Base-by-base conservation (phyloP, 2,329 filamentous ascomycete genomes). In the Fusarium phyllophilum region DNA sequence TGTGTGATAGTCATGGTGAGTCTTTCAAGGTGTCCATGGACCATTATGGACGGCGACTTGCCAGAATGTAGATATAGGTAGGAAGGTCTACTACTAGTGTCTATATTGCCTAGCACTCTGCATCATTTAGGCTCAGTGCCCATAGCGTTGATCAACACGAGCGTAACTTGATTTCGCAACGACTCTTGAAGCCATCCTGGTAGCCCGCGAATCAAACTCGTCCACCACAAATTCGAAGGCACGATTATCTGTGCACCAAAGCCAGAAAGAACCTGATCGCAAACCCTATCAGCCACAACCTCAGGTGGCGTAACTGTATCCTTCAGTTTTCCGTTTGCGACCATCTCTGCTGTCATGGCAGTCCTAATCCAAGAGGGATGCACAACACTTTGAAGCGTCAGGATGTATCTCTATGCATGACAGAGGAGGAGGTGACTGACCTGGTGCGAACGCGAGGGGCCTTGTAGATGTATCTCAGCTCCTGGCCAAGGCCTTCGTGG, bases 381-480 rank as follows among this genome's bases (percentile, higher is more conserved):
- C 51, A 93, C 85, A 10, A 91, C 75, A 52, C 72, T 73, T 24
- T 17, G 4, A 11, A 9, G 1, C 17, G 33, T 44, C 14, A 59
- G 48, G 13, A 9, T 18, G 8, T 39, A 6, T 15, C 4, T 34
- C 4, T 5, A 10, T 14, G 6, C 4, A 18, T 24, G 7, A 26
- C 1, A 4, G 24, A 20, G 12, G 12, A 6, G 39, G 24, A 39
- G 5, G 26, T 24, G 31, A 51, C 45, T 59, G 6, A 72, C 34
- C 92, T 86, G 3, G 90, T 92, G 24, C 90, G 83, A 18, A 93
- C 88, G 42, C 84, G 84, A 0, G 85, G 86, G 3, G 90, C 90
- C 24, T 87, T 84, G 77, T 92, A 91, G 12, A 85, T 80, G 9
- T 86, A 87, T 41, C 81, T 82, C 41, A 91, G 79, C 77, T 91